phyloP scores from a whole-genome alignment of 345 rosid genomes.

The Crucihimalaya himalaica region DNA sequence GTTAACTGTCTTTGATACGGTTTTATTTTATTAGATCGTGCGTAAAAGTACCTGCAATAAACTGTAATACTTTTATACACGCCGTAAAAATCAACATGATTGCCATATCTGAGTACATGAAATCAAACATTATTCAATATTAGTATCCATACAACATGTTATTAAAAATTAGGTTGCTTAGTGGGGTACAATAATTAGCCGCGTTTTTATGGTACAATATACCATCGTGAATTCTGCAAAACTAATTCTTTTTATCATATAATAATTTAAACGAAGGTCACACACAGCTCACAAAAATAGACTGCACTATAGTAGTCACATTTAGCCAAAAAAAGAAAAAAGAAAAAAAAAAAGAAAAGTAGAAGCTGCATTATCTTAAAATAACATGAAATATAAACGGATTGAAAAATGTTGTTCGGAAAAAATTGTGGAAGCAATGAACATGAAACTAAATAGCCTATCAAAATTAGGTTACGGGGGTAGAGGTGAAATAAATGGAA shows the following conservation, averaged over 20 bases:
- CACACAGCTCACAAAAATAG: slow-evolving; percentile 2
- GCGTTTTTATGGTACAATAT: slow-evolving; percentile 10
- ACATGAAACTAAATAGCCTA: slow-evolving; percentile 23
- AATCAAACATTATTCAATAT: slow-evolving; percentile 12
- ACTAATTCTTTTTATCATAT: neutral
- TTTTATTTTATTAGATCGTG: slow-evolving; percentile 38
- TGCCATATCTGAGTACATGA: slow-evolving; percentile 8
- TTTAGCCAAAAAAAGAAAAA: neutral
- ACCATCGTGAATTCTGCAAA: slow-evolving; percentile 16
- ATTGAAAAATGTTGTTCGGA: neutral
- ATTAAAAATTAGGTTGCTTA: slow-evolving; percentile 11
- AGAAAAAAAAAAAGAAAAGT: neutral
- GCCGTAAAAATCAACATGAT: slow-evolving; percentile 37
- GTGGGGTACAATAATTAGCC: slow-evolving; percentile 40
- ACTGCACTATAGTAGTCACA: neutral
- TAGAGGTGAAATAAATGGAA: slow-evolving; percentile 35
- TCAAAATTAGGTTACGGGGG: slow-evolving; percentile 30
- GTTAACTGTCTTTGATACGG: slow-evolving; percentile 11
- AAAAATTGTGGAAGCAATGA: slow-evolving; percentile 4
- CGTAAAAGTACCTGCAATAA: slow-evolving; percentile 24
- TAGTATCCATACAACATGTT: slow-evolving; percentile 14
- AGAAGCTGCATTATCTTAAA: neutral
- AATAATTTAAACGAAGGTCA: neutral
- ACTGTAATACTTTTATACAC: slow-evolving; percentile 37
- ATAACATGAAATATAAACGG: neutral